Evolutionary conservation across 1,284 basidiomycete genomes (phyloP).

Genomic region (Sparassis latifolia): DNA sequence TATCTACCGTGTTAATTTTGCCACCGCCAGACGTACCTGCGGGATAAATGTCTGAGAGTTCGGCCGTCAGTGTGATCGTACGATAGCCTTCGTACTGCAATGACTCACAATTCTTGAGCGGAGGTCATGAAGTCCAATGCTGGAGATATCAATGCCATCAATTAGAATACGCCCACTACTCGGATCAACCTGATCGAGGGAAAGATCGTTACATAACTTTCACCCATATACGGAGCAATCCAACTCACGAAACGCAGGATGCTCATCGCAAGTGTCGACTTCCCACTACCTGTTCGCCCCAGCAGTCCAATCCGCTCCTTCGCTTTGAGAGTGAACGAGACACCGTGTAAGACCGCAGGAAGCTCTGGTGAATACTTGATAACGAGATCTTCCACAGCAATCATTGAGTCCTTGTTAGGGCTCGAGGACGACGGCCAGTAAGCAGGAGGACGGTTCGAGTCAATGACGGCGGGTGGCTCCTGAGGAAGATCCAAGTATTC

Average conservation of each 20-base stretch:
- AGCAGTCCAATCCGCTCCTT: conserved; percentile 68
- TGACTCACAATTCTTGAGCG: conserved; percentile 61
- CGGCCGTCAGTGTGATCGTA: neutral
- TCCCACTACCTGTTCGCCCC: conserved; percentile 76
- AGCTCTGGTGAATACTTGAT: conserved; percentile 84
- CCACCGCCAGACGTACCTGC: conserved; percentile 36
- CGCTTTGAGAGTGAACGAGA: conserved; percentile 61
- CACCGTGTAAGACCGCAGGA: conserved; percentile 72
- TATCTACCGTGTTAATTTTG: conserved; percentile 1
- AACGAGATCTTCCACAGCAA: conserved; percentile 59
- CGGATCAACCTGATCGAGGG: conserved; percentile 59
- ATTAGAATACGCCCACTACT: conserved; percentile 72
- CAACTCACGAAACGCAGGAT: conserved; percentile 74
- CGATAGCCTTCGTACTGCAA: too few species aligned
- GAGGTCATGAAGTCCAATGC: conserved; percentile 82
- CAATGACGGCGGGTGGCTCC: conserved; percentile 72
- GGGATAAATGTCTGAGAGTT: conserved; percentile 69
- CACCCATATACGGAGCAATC: neutral
- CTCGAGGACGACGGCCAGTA: conserved; percentile 76
- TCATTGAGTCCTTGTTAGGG: conserved; percentile 33
- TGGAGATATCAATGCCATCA: conserved; percentile 86
- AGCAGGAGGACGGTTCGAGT: conserved; percentile 64
- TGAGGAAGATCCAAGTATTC: conserved; percentile 88
- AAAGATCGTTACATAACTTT: conserved; percentile 4
- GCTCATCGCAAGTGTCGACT: conserved; percentile 81